These are phyloP conservation scores for Hyaloscypha bicolor DNA, from an alignment of 495 filamentous ascomycete genomes.

Conservation along the genomic window DNA sequence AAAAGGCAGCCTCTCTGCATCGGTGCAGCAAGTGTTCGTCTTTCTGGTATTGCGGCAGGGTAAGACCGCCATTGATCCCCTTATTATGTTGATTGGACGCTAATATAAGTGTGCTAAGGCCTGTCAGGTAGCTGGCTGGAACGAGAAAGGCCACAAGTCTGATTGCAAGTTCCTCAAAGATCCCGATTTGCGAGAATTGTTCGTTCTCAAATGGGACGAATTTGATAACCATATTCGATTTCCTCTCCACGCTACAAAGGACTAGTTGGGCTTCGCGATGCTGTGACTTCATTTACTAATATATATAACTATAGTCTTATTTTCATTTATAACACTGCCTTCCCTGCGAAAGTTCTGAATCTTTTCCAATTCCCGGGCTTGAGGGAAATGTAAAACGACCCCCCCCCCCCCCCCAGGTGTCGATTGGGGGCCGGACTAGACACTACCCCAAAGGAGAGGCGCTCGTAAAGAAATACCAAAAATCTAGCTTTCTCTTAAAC, in stretches of 20 bases:
- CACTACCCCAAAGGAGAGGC: too few relatives aligned
- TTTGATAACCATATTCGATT: slow-evolving; percentile 37
- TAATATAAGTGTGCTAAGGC: slow-evolving; percentile 30
- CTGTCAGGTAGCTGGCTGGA: slow-evolving; percentile 40
- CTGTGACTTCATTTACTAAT: too few relatives aligned
- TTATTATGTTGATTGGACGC: slow-evolving; percentile 28
- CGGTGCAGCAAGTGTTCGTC: slow-evolving; percentile 31
- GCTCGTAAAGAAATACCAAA: too few relatives aligned
- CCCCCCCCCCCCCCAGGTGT: too few relatives aligned
- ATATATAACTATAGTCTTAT: too few relatives aligned
- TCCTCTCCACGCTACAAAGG: slow-evolving; percentile 31
- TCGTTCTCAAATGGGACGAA: slow-evolving; percentile 38
- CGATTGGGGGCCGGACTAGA: too few relatives aligned
- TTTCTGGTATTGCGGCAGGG: slow-evolving; percentile 41
- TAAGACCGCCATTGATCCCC: slow-evolving; percentile 31
- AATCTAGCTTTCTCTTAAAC: too few relatives aligned
- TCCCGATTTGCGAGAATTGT: slow-evolving; percentile 36
- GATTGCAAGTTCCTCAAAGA: slow-evolving; percentile 42
- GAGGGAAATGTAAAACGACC: too few relatives aligned
- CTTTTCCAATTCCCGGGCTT: too few relatives aligned
- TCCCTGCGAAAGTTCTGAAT: too few relatives aligned
- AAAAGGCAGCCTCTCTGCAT: slow-evolving; percentile 32
- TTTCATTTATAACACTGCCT: too few relatives aligned
- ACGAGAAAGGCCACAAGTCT: slow-evolving; percentile 39
- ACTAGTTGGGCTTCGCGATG: too few relatives aligned